Evolutionary conservation across 2,329 filamentous ascomycete species (phyloP).

Genomic region (Epichloe typhina): DNA sequence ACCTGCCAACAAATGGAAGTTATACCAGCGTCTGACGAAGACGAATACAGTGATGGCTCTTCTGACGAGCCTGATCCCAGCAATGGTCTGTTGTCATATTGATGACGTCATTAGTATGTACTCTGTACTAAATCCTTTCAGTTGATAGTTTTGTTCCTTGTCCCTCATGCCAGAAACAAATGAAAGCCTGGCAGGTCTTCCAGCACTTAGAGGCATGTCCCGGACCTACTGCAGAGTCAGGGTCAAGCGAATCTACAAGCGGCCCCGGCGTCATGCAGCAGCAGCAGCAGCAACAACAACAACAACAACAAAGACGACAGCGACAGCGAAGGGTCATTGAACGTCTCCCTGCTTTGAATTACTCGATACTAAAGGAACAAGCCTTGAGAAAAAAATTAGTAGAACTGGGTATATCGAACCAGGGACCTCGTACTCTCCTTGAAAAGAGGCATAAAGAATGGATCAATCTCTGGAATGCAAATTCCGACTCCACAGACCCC

Average conservation of each 20-base stretch:
- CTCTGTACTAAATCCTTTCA: neutral
- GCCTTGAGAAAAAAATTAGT: conserved; percentile 67
- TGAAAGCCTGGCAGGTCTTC: conserved; percentile 70
- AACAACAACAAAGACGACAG: conserved; percentile 6
- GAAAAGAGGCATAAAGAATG: conserved; percentile 81
- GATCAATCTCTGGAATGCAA: conserved; percentile 93
- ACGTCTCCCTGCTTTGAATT: conserved; percentile 69
- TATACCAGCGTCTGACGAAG: conserved; percentile 3
- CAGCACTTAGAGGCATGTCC: conserved; percentile 61
- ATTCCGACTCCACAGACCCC: conserved; percentile 71
- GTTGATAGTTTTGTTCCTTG: conserved; percentile 72
- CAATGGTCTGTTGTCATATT: conserved; percentile 10
- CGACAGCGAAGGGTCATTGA: conserved; percentile 25
- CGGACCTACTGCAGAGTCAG: conserved; percentile 20
- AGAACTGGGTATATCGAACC: conserved; percentile 64
- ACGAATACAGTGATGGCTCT: conserved; percentile 14
- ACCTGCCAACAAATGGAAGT: neutral
- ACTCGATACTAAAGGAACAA: conserved; percentile 71
- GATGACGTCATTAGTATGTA: neutral
- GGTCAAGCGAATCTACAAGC: conserved; percentile 7
- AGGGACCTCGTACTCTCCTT: conserved; percentile 55
- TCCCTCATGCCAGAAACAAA: conserved; percentile 65
- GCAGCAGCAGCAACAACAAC: neutral
- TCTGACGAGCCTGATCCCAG: conserved; percentile 19
- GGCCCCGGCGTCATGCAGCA: conserved; percentile 8